Conservation (phyloP, 176 grass and related monocot species). For the Aechmea fasciata region DNA sequence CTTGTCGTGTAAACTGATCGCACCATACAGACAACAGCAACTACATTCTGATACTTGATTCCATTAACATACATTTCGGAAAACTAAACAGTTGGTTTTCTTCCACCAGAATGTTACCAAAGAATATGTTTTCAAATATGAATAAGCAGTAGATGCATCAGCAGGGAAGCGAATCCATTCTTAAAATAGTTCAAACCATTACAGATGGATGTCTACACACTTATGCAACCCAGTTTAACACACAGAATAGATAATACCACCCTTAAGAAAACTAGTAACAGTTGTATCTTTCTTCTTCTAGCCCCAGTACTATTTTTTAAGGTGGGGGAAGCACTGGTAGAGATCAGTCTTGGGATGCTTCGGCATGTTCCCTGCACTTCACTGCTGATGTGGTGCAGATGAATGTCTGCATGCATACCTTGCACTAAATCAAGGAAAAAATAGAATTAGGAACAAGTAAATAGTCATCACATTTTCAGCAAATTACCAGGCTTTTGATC, state of each 20-base stretch:
- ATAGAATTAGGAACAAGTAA: neutral
- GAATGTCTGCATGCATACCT: slow-evolving; percentile 99
- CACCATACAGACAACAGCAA: neutral
- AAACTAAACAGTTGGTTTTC: too few relatives aligned
- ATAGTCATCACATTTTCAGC: too few relatives aligned
- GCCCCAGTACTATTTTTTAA: slow-evolving; percentile 46
- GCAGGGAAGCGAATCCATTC: neutral
- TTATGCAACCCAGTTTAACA: neutral
- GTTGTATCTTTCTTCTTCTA: slow-evolving; percentile 18
- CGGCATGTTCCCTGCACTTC: slow-evolving; percentile 95
- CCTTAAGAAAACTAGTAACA: neutral
- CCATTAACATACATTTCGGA: neutral
- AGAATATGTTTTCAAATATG: neutral
- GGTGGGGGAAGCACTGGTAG: slow-evolving; percentile 79
- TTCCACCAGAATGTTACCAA: too few relatives aligned
- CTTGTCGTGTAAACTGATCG: neutral
- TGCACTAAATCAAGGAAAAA: slow-evolving; percentile 56
- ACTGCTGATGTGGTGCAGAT: slow-evolving; percentile 97
- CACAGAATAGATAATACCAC: neutral
- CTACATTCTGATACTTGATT: neutral
- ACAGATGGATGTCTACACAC: neutral
- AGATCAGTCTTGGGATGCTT: slow-evolving; percentile 87
- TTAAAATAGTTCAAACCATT: neutral
- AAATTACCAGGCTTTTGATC: too few relatives aligned
- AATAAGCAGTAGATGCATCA: neutral